Base-by-base conservation (phyloP, 495 filamentous ascomycete species). In the Xylaria scruposa region DNA sequence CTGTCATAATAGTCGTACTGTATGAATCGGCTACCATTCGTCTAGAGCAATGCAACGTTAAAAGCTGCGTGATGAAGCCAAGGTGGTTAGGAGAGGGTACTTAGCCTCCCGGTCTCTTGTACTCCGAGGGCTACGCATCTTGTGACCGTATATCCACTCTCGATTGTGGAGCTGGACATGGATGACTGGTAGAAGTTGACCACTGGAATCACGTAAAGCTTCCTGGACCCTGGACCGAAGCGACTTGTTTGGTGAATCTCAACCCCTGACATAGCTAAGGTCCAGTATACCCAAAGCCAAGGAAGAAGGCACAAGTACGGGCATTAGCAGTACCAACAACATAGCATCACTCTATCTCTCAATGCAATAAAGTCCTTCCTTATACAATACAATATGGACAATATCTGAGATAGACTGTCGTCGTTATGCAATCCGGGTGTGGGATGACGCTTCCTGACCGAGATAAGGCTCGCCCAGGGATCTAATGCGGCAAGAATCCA, bases 81-180 rank as follows among this genome's bases (percentile, higher is more conserved):
- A 29, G 8, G n/a, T 42, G 65, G 31, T 49, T 49, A 24, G n/a
- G 47, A 49, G 33, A 40, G 17, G 33, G 33, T 67, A 67, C 65
- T 9, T 44, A 21, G 33, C 24, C 13, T 26, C 4, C 17, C 29
- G 29, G 65, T 67, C 65, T 19, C 65, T 44, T 58, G 26, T 67
- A 71, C 70, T 67, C 62, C 61, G 51, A 54, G 51, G 51, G 51
- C 3, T 60, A 51, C 19, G 62, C 51, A 67, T 44, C 70, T 71
- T 71, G 70, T 71, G 70, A 71, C 70, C 70, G 19, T 2, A 71
- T 51, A 42, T 24, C 70, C 70, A 71, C 70, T 46, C 15, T 64
- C n/a, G 51, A 6, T 56, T 56, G 49, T 71, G 70, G 29, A 65
- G 21, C 29, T 24, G 10, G 40, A 60, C 61, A 65, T 12, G 53